Base-by-base conservation (phyloP, 768 basidiomycete genomes). In the Exsudoporus frostii region DNA sequence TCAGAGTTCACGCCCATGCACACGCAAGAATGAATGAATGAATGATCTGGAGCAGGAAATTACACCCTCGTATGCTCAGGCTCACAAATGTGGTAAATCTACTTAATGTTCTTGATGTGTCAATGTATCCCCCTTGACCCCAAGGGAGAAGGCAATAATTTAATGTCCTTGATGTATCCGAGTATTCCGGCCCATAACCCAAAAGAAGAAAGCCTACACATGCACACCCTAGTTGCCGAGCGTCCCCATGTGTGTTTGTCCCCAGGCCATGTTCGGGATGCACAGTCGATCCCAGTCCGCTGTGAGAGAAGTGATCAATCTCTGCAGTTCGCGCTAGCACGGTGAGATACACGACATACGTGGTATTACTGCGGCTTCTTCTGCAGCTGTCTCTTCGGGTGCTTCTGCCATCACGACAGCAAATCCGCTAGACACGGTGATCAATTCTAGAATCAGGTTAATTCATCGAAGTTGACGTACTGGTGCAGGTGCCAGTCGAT, bases 391-490 rank as follows among this genome's bases (percentile, higher is more conserved):
- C 27, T 38, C 17, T 3, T 5, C 2, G 8, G 60, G 57, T 3
- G 61, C 53, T 42, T 67, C 65, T 14, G 66, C 67, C 68, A 68
- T 62, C 30, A 70, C 61, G 6, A 59, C 68, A 19, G 68, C 68
- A 32, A 67, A 59, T 7, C 68, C 67, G 14, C 65, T 68, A 29
- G 14, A 49, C 7, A 40, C 4, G 25, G 15, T 13, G 14, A 11
- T 56, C 7, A 65, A 34, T 10, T 22, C 19, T 5, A 0, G 14
- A 43, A 27, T 13, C 25, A 15, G 1, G 24, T 24, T 1, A 24
- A 36, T 40, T 24, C n/a, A 17, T 34, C 3, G 27, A n/a, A 38
- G 22, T 27, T 5, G 32, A 56, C 64, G 13, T 55, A 70, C 67
- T 54, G 58, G 25, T 50, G 41, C 30, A 67, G 60, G 27, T 70